Percentiles rank a stretch among this genome's conserved stretches.
Evolutionary conservation across 2,329 filamentous ascomycete species (phyloP).

Genomic region (Blastomyces emzantsi): DNA sequence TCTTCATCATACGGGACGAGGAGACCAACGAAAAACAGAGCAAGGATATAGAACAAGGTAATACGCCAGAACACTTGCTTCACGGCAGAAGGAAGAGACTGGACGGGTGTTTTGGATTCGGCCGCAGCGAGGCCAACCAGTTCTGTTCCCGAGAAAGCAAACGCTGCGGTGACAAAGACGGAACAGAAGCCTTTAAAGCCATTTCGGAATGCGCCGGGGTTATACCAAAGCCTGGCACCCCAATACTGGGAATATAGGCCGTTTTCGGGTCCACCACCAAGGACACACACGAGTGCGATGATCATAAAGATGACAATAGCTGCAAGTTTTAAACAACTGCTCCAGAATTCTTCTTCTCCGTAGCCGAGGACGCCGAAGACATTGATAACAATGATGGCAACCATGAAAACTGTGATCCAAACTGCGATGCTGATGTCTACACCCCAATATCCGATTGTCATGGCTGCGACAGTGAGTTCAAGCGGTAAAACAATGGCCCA

Average conservation of each 20-base stretch:
- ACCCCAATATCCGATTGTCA: constrained; percentile 68
- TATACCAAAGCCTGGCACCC: constrained; percentile 32
- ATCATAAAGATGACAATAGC: constrained; percentile 82
- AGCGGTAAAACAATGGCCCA: constrained; percentile 76
- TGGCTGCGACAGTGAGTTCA: constrained; percentile 71
- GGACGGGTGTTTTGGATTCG: constrained; percentile 45
- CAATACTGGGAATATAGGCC: constrained; percentile 24
- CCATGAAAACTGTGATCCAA: constrained; percentile 62
- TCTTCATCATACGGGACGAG: constrained; percentile 35
- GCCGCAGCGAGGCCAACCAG: constrained; percentile 46
- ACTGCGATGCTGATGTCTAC: constrained; percentile 29
- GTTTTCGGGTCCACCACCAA: constrained; percentile 34
- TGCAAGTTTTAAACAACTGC: constrained; percentile 69
- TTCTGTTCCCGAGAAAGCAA: constrained; percentile 50
- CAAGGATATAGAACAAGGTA: constrained; percentile 42
- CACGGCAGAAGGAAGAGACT: constrained; percentile 41
- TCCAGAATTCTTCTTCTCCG: constrained; percentile 74
- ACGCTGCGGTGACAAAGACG: constrained; percentile 50
- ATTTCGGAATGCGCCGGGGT: constrained; percentile 40
- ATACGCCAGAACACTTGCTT: constrained; percentile 47
- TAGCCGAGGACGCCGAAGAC: constrained; percentile 76
- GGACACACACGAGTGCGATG: constrained; percentile 59
- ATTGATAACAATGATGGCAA: constrained; percentile 65
- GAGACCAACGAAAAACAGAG: constrained; percentile 39
- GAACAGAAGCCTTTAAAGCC: constrained; percentile 46